A percentile compares a stretch with the other conserved stretches of the same genome.
Conservation (phyloP, 164 flowering plant genomes). For the Cinnamomum chago region DNA sequence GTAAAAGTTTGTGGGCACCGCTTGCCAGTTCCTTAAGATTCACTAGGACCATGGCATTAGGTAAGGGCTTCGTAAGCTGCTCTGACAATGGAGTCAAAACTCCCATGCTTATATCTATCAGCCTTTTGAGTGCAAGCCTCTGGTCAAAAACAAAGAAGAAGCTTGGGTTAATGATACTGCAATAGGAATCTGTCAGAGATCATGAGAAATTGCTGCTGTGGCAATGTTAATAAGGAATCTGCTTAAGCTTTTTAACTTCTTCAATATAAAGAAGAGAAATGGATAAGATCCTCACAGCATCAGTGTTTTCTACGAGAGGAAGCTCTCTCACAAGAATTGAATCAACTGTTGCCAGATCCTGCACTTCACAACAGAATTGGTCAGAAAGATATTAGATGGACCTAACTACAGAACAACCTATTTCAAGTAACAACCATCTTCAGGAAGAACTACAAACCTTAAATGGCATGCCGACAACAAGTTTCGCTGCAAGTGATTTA, state of each 20-base stretch:
- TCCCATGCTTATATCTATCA: conserved; percentile 93
- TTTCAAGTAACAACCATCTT: no score
- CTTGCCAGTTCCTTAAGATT: conserved; percentile 75
- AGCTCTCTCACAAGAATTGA: conserved; percentile 83
- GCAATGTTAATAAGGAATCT: neutral
- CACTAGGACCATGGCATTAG: conserved; percentile 77
- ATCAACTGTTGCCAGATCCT: conserved; percentile 98
- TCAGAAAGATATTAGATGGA: neutral
- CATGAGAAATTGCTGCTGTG: neutral
- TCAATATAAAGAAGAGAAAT: neutral
- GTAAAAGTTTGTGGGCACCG: conserved; percentile 86
- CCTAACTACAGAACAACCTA: neutral
- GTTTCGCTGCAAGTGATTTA: conserved; percentile 87
- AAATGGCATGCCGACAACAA: conserved; percentile 96
- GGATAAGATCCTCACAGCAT: conserved; percentile 51
- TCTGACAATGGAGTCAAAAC: conserved; percentile 85
- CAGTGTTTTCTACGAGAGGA: conserved; percentile 71
- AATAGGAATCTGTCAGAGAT: neutral
- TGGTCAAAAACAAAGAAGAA: conserved; percentile 27
- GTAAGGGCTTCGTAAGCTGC: conserved; percentile 88
- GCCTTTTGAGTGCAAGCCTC: conserved; percentile 91
- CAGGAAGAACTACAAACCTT: conserved; percentile 46
- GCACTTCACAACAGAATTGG: conserved; percentile 8
- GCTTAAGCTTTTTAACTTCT: neutral
- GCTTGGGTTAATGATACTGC: neutral